These are phyloP conservation scores for Aspergillus coremiiformis DNA, from an alignment of 495 filamentous ascomycete genomes.

Conservation along the genomic window DNA sequence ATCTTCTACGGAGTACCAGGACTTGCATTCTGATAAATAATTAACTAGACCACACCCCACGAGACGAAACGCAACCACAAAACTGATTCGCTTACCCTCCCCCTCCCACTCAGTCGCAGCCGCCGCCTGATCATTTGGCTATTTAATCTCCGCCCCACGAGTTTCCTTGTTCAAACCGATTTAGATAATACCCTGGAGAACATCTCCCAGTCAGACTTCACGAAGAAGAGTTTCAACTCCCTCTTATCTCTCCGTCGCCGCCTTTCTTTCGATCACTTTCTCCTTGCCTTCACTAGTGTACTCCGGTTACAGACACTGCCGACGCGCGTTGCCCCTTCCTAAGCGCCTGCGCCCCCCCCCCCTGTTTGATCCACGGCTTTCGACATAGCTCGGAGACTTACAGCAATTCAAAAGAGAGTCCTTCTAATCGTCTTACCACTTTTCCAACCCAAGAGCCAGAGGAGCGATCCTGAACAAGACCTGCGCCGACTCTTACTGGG, in stretches of 20 bases:
- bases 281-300: conserved; percentile 13
- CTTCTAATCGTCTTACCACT: not conserved
- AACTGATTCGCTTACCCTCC: not conserved
- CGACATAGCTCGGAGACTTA: not conserved
- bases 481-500: not conserved
- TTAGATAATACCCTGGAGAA: not conserved
- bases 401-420: not conserved
- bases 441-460: not conserved
- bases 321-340: conserved; percentile 13
- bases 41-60: not conserved
- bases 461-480: not conserved
- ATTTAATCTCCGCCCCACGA: conserved; percentile 1
- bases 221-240: not conserved
- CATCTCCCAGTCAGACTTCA: not conserved
- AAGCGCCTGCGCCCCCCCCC: not conserved
- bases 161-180: not conserved
- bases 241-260: not conserved
- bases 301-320: conserved; percentile 13
- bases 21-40: not conserved
- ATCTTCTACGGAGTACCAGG: not conserved
- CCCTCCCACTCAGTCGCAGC: not conserved
- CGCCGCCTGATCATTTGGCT: conserved; percentile 1
- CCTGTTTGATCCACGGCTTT: not conserved
- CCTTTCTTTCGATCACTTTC: not conserved
- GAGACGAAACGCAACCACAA: not conserved